Evolutionary conservation across 2,329 filamentous ascomycete genomes (phyloP), one percentile per base, ranked within the genome.

Genomic region (Thelonectria olida): DNA sequence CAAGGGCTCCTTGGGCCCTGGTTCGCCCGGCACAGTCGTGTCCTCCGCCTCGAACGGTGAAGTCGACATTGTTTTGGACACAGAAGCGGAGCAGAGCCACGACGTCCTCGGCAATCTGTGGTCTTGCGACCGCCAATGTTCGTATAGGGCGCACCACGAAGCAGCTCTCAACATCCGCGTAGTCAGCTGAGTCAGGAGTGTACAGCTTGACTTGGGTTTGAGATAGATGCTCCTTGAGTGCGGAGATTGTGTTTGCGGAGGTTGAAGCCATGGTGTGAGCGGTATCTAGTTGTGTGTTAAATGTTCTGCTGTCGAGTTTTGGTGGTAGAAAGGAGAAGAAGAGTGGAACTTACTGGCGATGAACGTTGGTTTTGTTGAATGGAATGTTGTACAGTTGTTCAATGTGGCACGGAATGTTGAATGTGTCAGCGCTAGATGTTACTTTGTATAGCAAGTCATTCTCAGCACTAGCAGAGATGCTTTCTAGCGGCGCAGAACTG

Each of bases 1-100:
- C 47, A 7, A 67, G 47, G 0, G 58, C 36, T 0, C 48, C 34
- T 2, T 64, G 2, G 0, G 47, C 58, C 2, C 65, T 39, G 3
- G 42, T 63, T 2, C 62, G 62, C 1, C 39, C 22, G 4, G 52
- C 42, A 2, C 54, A 62, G 12, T 67, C 62, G 4, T 67, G 58
- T 0, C 65, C 64, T 7, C 65, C 65, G 0, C 42, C 38, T 8
- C 64, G 38, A 0, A 67, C 12, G 2, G 20, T 34, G 7, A 67
- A 63, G 1, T 58, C 54, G 5, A 65, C 28, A 1, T 36, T 7
- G 1, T 56, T 0, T 9, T 42, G 8, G 25, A 51, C 22, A 19
- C 54, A 57, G 17, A 44, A 44, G 50, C 0, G 13, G 39, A 67
- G 19, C 31, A 65, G 1, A 7, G 25, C 0, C 44, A 53, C 36